Evolutionary conservation across 2,329 filamentous ascomycete genomes (phyloP), one percentile per base, ranked within the genome.

Genomic region (Nemania sp.): DNA sequence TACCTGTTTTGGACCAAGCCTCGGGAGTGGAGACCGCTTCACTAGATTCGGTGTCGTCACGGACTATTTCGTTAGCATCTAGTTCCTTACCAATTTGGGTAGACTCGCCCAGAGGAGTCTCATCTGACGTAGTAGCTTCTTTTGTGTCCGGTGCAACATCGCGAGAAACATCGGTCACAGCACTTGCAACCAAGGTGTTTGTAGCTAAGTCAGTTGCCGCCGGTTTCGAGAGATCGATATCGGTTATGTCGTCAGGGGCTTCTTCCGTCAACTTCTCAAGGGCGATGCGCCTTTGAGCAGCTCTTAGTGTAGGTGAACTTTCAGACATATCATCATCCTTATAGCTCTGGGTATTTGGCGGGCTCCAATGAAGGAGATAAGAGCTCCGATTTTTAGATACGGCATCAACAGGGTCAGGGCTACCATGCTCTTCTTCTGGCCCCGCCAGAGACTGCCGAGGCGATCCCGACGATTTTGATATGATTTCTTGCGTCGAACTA

Each of bases 351-450:
- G 73, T 66, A 6, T 78, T 78, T 15, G 79, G 75, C 2, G 83
- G 80, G 26, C 79, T 80, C 15, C 81, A 80, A 57, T 80, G 75
- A 32, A 83, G 72, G 18, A 84, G 71, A 70, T 82, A 82, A 13
- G 81, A 82, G 72, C 79, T 84, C 70, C 80, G 76, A 67, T 82
- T 79, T 71, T 82, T 83, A 6, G 80, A 81, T 66, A 79, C 81
- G 18, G 81, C 66, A 43, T 85, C 81, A 18, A 82, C 70, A 5
- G 80, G 77, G 29, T 79, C 78, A 22, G 80, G 79, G 45, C 63
- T 73, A 15, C 71, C 70, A 35, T 54, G 32, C 15, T 76, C 71
- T 51, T 73, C 70, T 22, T 53, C 27, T 10, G 54, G 56, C 11
- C 55, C 64, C 29, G 68, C 27, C 7, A 62, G 59, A 26, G 68